A percentile compares a stretch with the other conserved stretches of the same genome.
Conservation (phyloP, 768 basidiomycete genomes). For the Pleurotus platypus region DNA sequence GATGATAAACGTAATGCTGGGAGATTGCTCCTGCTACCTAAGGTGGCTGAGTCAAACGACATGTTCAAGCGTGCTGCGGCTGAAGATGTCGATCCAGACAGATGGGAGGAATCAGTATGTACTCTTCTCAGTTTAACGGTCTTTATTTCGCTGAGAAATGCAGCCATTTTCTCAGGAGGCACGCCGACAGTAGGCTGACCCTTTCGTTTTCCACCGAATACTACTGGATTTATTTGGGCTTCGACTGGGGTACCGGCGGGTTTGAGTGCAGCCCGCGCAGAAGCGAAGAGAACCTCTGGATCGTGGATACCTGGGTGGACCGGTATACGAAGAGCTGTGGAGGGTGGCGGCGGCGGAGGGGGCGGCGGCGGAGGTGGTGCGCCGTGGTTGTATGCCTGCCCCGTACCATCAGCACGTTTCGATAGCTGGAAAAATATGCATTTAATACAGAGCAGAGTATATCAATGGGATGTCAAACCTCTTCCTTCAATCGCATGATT, state of each 20-base stretch:
- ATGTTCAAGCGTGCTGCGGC: not conserved
- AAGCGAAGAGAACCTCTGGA: conserved; percentile 42
- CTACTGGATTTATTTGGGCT: conserved; percentile 58
- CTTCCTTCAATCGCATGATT: conserved; percentile 52
- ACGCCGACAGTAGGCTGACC: conserved; percentile 72
- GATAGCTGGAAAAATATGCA: conserved; percentile 36
- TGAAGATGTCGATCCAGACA: not conserved
- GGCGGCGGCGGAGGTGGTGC: conserved; percentile 31
- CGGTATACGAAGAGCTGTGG: conserved; percentile 29
- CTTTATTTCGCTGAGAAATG: conserved; percentile 79
- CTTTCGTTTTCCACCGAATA: conserved; percentile 30
- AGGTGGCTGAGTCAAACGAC: conserved; percentile 2
- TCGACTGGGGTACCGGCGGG: conserved; percentile 54
- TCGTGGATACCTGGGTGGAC: conserved; percentile 19
- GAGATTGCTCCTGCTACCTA: not conserved
- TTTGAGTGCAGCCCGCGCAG: conserved; percentile 66
- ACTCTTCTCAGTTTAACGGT: conserved; percentile 65
- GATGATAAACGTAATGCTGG: not conserved
- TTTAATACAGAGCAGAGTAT: not conserved
- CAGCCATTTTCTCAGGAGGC: conserved; percentile 78
- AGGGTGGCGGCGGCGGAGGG: conserved; percentile 39
- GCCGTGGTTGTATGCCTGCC: conserved; percentile 19
- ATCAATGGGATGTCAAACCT: conserved; percentile 32
- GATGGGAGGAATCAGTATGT: conserved; percentile 17
- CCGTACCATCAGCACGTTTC: conserved; percentile 20